Evolutionary conservation across 2,329 filamentous ascomycete species (phyloP).

Genomic region (Thelonectria olida): DNA sequence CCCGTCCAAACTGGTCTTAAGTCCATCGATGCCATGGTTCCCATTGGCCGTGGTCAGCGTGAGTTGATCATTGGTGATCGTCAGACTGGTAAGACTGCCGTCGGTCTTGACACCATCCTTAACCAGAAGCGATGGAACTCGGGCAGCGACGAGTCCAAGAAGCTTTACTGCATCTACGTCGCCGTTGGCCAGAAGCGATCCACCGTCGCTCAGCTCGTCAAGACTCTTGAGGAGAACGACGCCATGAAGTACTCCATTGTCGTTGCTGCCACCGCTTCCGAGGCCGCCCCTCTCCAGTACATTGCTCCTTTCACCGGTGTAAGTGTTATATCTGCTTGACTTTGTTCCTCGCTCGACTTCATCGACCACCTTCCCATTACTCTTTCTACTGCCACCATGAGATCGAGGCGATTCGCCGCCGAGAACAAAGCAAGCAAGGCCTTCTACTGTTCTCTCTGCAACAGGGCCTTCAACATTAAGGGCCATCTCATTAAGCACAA

Average conservation of each 20-base stretch:
- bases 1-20: conserved; percentile 99
- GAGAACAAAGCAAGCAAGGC: neutral
- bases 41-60: conserved; percentile 99
- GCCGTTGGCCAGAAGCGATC: conserved; percentile 99
- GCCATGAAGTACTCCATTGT: conserved; percentile 98
- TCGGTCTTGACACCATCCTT: conserved; percentile 96
- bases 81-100: conserved; percentile 99
- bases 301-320: conserved; percentile 89
- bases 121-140: conserved; percentile 99
- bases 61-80: conserved; percentile 99
- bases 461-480: neutral
- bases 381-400: neutral
- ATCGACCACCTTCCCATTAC: neutral
- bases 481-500: neutral
- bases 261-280: conserved; percentile 95
- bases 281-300: conserved; percentile 95
- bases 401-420: neutral
- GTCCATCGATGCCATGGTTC: conserved; percentile 99
- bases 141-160: conserved; percentile 88
- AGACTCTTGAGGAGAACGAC: conserved; percentile 99
- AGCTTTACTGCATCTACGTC: conserved; percentile 99
- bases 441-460: neutral
- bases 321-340: conserved; percentile 18
- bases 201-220: conserved; percentile 98
- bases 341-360: neutral